Evolutionary conservation across 768 basidiomycete species (phyloP), one percentile per base, ranked within the genome.

Genomic region (Lentinula edodes): DNA sequence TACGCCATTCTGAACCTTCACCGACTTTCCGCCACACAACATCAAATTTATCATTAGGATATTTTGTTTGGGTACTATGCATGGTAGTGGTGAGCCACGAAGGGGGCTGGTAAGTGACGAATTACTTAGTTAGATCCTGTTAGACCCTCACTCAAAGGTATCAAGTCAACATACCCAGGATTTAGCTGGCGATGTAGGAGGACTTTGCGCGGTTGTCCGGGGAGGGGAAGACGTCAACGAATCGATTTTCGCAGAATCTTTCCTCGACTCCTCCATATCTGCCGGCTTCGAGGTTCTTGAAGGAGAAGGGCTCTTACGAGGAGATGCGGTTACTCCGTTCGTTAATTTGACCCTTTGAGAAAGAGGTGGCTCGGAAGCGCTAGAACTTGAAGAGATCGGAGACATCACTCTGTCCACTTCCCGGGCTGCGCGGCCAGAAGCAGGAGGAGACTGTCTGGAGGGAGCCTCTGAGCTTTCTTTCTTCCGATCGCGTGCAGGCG

Each of bases 1-100:
- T 82, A 16, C 93, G 83, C 95, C 95, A 98, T 72, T 96, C 94
- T 5, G 84, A 82, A 12, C 76, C 78, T 48, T 82, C 77, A 35
- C 78, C 77, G 6, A 81, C 75, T 68, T 85, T 88, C 35, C 85
- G 82, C 38, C 86, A 74, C 36, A 91, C 85, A 16, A 90, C 83
- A 66, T 92, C 89, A 66, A 98, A 95, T 62, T 72, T 83, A 72
- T 98, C 95, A 63, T 91, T 82, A 1, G 88, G 87, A 69, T 92
- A 95, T 73, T 80, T 83, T 8, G 75, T 72, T 67, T 88, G 85
- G 80, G 95, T 83, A 1, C 75, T 77, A 53, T 82, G 80, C 69
- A 90, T 82, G n/a, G 90, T 86, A 20, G 67, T 66, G n/a, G 78
- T 74, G 43, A 94, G 76, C 92, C 94, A 95, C 18, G 75, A 69